phyloP scores from a whole-genome alignment of 2,329 filamentous ascomycete genomes.

The Colletotrichum sp. region DNA sequence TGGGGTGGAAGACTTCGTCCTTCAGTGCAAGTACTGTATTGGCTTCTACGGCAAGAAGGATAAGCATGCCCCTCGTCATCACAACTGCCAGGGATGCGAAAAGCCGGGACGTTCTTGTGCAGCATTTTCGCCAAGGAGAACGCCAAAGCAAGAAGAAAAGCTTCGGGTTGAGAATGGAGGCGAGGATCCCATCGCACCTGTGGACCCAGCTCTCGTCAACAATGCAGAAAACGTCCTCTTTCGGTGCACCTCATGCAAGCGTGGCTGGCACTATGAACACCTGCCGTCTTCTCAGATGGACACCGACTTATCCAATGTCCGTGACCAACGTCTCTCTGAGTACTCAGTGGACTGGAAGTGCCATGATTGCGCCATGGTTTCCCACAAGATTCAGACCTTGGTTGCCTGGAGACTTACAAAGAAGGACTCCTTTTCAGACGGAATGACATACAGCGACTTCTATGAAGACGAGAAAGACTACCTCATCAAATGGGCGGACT shows the following conservation, averaged over 20 bases:
- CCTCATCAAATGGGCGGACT: slow-evolving; percentile 83
- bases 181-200: slow-evolving; percentile 73
- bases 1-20: slow-evolving; percentile 74
- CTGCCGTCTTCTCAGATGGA: slow-evolving; percentile 42
- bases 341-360: slow-evolving; percentile 82
- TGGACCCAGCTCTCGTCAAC: slow-evolving; percentile 71
- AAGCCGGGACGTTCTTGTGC: slow-evolving; percentile 70
- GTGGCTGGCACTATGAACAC: slow-evolving; percentile 86
- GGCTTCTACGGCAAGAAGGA: slow-evolving; percentile 73
- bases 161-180: slow-evolving; percentile 80
- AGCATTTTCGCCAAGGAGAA: slow-evolving; percentile 76
- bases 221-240: slow-evolving; percentile 81
- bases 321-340: slow-evolving; percentile 69
- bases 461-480: slow-evolving; percentile 83
- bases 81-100: slow-evolving; percentile 74
- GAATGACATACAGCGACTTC: slow-evolving; percentile 59
- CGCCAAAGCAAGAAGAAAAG: slow-evolving; percentile 82
- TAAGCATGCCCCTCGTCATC: slow-evolving; percentile 68
- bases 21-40: slow-evolving; percentile 90
- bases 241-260: slow-evolving; percentile 77
- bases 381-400: slow-evolving; percentile 74
- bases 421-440: slow-evolving; percentile 56
- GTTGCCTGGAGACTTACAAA: slow-evolving; percentile 86
- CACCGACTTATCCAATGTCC: slow-evolving; percentile 41
- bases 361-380: slow-evolving; percentile 71